These are phyloP conservation scores for Mycogone perniciosa DNA, from an alignment of 2,329 filamentous ascomycete genomes.

Conservation along the genomic window DNA sequence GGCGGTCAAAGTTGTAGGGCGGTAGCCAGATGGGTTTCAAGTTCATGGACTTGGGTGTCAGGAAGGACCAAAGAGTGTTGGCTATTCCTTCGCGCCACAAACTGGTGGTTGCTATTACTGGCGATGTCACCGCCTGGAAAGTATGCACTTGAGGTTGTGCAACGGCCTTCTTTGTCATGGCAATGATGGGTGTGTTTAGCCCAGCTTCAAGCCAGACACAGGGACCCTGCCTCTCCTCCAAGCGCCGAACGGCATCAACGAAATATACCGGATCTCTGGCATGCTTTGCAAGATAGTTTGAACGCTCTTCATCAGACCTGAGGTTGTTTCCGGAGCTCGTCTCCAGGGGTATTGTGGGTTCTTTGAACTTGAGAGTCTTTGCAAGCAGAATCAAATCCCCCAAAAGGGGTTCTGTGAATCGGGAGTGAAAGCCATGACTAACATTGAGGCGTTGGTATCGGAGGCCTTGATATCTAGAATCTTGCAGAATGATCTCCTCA, in stretches of 20 bases:
- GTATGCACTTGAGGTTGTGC: not conserved
- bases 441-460: constrained; percentile 5
- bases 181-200: constrained; percentile 25
- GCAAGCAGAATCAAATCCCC: constrained; percentile 1
- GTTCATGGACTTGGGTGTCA: constrained; percentile 10
- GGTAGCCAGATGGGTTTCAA: constrained; percentile 14
- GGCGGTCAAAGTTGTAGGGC: constrained; percentile 15
- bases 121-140: not conserved
- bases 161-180: constrained; percentile 27
- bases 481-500: constrained; percentile 1
- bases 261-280: constrained; percentile 30
- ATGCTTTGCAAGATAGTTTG: constrained; percentile 22
- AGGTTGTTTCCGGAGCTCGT: constrained; percentile 12
- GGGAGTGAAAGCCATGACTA: constrained; percentile 13
- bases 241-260: constrained; percentile 22
- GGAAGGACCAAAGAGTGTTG: constrained; percentile 14
- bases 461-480: not conserved
- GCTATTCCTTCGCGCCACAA: constrained; percentile 14
- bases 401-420: constrained; percentile 10
- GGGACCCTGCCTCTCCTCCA: constrained; percentile 17
- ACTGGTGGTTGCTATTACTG: not conserved
- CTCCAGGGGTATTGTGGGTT: constrained; percentile 12
- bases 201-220: constrained; percentile 30
- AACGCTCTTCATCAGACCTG: constrained; percentile 4
- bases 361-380: not conserved